These are phyloP conservation scores for Mycosphaerella sp. DNA, from an alignment of 2,329 filamentous ascomycete genomes.

Conservation along the genomic window DNA sequence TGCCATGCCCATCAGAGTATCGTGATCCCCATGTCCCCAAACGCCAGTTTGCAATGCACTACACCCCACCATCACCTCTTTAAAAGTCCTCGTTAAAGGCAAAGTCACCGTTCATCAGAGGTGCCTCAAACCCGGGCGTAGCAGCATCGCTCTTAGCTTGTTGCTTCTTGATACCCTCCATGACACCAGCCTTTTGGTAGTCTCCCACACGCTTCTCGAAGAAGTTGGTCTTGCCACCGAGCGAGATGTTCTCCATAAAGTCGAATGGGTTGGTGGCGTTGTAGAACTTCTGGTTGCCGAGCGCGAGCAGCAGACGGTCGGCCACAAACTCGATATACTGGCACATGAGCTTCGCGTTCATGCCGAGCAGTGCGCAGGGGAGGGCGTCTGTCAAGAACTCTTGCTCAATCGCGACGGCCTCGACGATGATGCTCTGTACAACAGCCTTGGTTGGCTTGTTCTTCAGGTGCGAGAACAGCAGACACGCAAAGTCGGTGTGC, in stretches of 20 bases:
- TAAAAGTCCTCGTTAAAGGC: slow-evolving; percentile 96
- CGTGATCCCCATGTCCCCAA: slow-evolving; percentile 3
- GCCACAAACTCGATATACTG: slow-evolving; percentile 99
- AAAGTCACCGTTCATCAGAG: slow-evolving; percentile 64
- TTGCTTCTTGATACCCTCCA: slow-evolving; percentile 67
- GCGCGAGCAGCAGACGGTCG: slow-evolving; percentile 83
- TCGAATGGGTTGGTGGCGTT: slow-evolving; percentile 93
- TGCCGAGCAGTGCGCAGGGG: slow-evolving; percentile 85
- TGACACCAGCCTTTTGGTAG: slow-evolving; percentile 99
- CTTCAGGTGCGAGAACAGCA: slow-evolving; percentile 95
- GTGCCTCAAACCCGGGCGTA: slow-evolving; percentile 38
- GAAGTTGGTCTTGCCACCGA: slow-evolving; percentile 99
- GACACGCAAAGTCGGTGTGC: slow-evolving; percentile 97
- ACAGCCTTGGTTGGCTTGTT: slow-evolving; percentile 77
- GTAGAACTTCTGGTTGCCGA: slow-evolving; percentile 93
- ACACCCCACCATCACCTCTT: slow-evolving; percentile 31
- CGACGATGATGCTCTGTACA: slow-evolving; percentile 81
- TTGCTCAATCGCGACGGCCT: slow-evolving; percentile 91
- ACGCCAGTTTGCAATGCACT: slow-evolving; percentile 1
- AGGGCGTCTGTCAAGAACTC: slow-evolving; percentile 97
- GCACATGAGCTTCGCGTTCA: slow-evolving; percentile 97
- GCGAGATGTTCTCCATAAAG: slow-evolving; percentile 99
- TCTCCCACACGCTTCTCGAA: slow-evolving; percentile 99
- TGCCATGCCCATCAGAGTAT: background rate
- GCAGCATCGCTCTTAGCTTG: slow-evolving; percentile 33